Evolutionary conservation across 495 filamentous ascomycete genomes (phyloP).

Genomic region (Lasiosphaeria hispida): DNA sequence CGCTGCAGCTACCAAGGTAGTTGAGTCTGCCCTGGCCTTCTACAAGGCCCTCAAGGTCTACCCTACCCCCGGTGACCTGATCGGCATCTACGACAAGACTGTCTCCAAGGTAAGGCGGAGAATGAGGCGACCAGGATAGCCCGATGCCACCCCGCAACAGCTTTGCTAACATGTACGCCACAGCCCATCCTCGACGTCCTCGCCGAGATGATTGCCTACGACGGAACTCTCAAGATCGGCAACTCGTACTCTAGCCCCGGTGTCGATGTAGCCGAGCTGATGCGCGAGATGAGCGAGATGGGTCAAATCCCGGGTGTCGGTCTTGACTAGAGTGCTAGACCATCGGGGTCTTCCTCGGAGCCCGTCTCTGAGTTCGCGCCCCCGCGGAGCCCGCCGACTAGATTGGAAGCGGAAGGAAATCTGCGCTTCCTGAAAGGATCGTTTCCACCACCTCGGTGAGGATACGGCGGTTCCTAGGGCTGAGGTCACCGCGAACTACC

Average conservation of each 20-base stretch:
- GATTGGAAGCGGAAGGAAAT: too few relatives aligned
- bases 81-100: constrained; percentile 96
- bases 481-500: too few relatives aligned
- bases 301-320: constrained; percentile 40
- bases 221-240: constrained; percentile 67
- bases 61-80: constrained; percentile 86
- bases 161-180: neutral
- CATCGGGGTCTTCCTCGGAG: neutral
- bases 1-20: constrained; percentile 59
- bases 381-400: neutral
- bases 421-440: too few relatives aligned
- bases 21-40: constrained; percentile 90
- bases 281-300: constrained; percentile 32
- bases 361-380: neutral
- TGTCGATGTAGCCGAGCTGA: constrained; percentile 34
- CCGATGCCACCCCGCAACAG: neutral
- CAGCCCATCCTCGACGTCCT: constrained; percentile 90
- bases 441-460: too few relatives aligned
- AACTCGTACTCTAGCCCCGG: constrained; percentile 40
- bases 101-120: constrained; percentile 68
- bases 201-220: constrained; percentile 95
- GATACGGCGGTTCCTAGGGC: too few relatives aligned
- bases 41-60: constrained; percentile 99
- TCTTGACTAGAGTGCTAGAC: constrained; percentile 37
- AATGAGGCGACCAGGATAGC: neutral